Conservation (phyloP, 129 eudicot genomes). For the Helianthus annuus region DNA sequence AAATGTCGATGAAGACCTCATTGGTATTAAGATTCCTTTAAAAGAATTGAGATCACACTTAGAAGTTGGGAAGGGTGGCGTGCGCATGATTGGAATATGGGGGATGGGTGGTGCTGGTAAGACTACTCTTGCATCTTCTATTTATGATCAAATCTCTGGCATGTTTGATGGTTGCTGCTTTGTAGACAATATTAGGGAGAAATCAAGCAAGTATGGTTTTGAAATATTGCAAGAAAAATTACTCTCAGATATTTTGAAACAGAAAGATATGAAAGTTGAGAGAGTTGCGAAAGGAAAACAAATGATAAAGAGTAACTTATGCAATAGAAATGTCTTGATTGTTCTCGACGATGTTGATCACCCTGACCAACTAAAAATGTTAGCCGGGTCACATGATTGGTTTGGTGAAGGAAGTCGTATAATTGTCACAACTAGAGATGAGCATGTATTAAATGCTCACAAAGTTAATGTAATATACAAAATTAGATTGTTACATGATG, state of each 20-base stretch:
- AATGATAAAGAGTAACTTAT: constrained; percentile 5
- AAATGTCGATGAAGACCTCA: neutral
- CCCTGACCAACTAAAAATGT: neutral
- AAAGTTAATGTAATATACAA: neutral
- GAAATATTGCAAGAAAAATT: neutral
- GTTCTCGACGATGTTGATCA: constrained; percentile 23
- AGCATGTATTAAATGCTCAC: neutral
- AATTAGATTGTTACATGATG: neutral
- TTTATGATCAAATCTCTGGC: neutral
- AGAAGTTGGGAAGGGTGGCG: neutral
- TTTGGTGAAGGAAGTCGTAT: constrained; percentile 5
- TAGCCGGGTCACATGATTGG: constrained; percentile 9
- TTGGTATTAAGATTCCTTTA: constrained; percentile 19
- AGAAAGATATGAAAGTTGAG: neutral
- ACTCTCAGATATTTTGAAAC: neutral
- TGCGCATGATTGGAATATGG: constrained; percentile 29
- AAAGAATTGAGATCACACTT: neutral
- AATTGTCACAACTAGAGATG: neutral
- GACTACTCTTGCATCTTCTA: constrained; percentile 17
- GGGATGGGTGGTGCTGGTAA: constrained; percentile 16
- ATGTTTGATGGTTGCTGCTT: constrained; percentile 23
- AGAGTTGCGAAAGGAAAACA: neutral
- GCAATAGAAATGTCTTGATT: constrained; percentile 5
- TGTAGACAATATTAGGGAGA: constrained; percentile 10
- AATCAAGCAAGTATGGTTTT: neutral